Percentiles rank a stretch among this genome's conserved stretches.
These are phyloP conservation scores for Pascua guehoae DNA, from an alignment of 1,284 basidiomycete genomes.

Conservation along the genomic window DNA sequence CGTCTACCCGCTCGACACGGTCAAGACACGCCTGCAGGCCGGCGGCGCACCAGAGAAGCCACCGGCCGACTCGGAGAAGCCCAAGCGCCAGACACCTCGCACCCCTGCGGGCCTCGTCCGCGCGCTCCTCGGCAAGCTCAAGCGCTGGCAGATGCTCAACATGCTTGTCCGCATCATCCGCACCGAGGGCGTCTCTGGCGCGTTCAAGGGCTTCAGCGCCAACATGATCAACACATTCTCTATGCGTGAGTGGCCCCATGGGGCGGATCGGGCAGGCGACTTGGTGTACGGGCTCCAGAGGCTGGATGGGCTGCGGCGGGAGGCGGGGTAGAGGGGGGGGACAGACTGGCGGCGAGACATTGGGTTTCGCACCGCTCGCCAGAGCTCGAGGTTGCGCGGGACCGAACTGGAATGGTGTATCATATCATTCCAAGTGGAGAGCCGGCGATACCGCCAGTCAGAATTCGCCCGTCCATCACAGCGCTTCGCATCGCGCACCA, in stretches of 20 bases:
- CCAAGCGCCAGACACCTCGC: slow-evolving; percentile 53
- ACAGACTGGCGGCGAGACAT: too few species aligned
- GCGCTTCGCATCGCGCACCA: too few species aligned
- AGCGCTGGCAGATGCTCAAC: slow-evolving; percentile 54
- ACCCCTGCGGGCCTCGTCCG: slow-evolving; percentile 47
- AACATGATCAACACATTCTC: slow-evolving; percentile 98
- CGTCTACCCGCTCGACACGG: slow-evolving; percentile 93
- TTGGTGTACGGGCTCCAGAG: too few species aligned
- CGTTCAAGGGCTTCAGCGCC: slow-evolving; percentile 92
- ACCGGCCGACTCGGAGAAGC: slow-evolving; percentile 13
- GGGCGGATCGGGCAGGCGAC: too few species aligned
- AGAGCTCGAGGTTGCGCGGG: too few species aligned
- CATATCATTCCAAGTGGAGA: too few species aligned
- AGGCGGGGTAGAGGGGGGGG: too few species aligned
- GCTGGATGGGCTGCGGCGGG: too few species aligned
- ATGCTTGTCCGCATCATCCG: slow-evolving; percentile 68
- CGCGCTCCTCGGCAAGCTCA: slow-evolving; percentile 23
- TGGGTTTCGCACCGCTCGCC: too few species aligned
- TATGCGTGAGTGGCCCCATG: slow-evolving; percentile 64
- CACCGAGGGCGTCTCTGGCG: slow-evolving; percentile 73
- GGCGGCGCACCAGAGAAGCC: slow-evolving; percentile 19
- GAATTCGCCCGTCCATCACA: too few species aligned
- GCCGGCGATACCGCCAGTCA: too few species aligned
- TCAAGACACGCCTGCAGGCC: slow-evolving; percentile 95
- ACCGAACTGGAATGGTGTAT: too few species aligned